Percentiles rank a stretch among this genome's conserved stretches.
These are phyloP conservation scores for Medicago ruthenica DNA, from an alignment of 306 rosid species.

Conservation along the genomic window DNA sequence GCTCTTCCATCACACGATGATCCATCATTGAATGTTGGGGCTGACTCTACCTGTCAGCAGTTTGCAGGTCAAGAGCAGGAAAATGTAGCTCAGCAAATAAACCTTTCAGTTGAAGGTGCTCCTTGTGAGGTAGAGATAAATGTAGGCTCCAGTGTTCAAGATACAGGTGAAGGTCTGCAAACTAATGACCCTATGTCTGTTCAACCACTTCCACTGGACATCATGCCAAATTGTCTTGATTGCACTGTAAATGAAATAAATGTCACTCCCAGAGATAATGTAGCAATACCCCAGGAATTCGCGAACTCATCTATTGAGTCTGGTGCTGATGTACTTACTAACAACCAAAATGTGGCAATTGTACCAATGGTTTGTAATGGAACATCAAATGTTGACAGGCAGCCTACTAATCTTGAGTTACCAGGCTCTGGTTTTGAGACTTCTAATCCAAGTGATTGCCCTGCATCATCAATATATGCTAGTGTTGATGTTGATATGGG, in stretches of 20 bases:
- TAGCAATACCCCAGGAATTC: conserved; percentile 49
- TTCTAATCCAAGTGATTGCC: conserved; percentile 57
- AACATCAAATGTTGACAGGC: conserved; percentile 60
- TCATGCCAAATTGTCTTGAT: conserved; percentile 59
- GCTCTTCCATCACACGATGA: conserved; percentile 65
- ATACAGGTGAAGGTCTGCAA: conserved; percentile 57
- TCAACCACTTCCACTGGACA: conserved; percentile 66
- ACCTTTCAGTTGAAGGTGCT: conserved; percentile 54
- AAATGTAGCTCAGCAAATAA: conserved; percentile 55
- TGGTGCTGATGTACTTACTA: conserved; percentile 51
- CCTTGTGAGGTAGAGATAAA: conserved; percentile 60
- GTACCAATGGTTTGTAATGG: conserved; percentile 60
- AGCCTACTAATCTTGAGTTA: conserved; percentile 49
- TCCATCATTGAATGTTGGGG: conserved; percentile 54
- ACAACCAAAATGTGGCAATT: conserved; percentile 52
- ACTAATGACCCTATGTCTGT: conserved; percentile 70
- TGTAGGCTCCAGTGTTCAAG: conserved; percentile 56
- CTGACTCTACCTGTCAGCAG: conserved; percentile 60
- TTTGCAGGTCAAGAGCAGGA: conserved; percentile 70
- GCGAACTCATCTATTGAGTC: conserved; percentile 47
- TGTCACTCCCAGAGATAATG: conserved; percentile 59
- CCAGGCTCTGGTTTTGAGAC: conserved; percentile 53
- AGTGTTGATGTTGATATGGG: conserved; percentile 83
- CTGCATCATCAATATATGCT: conserved; percentile 55
- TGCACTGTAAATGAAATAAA: conserved; percentile 65